Base-by-base conservation (phyloP, 768 basidiomycete species). In the Kwoniella europaea region DNA sequence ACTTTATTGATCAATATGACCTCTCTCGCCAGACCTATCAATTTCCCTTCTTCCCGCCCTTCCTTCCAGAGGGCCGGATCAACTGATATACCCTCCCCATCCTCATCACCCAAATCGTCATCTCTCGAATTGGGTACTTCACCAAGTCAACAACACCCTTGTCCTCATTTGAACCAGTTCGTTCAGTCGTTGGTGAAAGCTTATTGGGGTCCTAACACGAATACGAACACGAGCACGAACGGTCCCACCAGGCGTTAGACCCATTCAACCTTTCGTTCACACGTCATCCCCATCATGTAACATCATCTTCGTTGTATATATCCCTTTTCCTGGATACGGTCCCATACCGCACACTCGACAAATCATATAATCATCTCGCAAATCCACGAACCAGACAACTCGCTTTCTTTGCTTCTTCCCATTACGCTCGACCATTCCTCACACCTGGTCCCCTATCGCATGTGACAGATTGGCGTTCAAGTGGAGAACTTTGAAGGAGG, bases 161-260 rank as follows among this genome's bases (percentile, higher is more conserved):
- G 77, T 71, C 77, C 77, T 18, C 77, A 78, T 60, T 52, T 74
- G 55, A 72, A 64, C 58, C 71, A 78, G 61, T 64, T 78, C 43
- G 72, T 76, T 24, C 63, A 63, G 22, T 55, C 59, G 4, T 56
- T 77, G 27, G 71, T 73, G 42, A 74, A 69, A 56, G 72, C 64
- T 29, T 63, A 62, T 42, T 53, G 60, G 35, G 67, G 61, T 62
- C 60, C 46, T 12, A 24, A 46, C 12, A 20, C 16, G 5, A 57
- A 50, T 41, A 2, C 29, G 15, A 27, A 12, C 1, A 22, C 46
- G 15, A 27, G 18, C 6, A 41, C 59, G 4, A 27, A 24, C 15
- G 10, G 24, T 27, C 10, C 22, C 44, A 43, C 24, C 10, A 67
- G 65, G 22, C 62, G 46, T 63, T 63, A 63, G n/a, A 62, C 29